A percentile compares a stretch with the other conserved stretches of the same genome.
These are phyloP conservation scores for Hygrophila difformis DNA, from an alignment of 257 asterid species.

Conservation along the genomic window DNA sequence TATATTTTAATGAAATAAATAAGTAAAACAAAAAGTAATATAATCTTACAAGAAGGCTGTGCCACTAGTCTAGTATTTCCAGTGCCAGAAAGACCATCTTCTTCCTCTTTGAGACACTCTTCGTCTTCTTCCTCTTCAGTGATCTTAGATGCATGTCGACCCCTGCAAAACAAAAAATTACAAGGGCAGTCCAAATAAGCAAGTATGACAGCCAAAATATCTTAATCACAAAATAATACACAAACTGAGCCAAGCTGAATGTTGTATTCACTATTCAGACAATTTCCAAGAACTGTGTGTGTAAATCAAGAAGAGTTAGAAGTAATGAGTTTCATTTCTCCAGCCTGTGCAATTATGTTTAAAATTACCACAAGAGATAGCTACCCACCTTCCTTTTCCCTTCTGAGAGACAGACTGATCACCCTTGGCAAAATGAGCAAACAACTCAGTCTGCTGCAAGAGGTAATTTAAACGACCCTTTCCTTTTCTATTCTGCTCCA, in stretches of 20 bases:
- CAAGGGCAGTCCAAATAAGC: neutral
- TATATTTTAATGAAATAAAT: conserved; percentile 1
- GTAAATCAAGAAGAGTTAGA: too few species aligned
- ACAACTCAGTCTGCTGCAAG: conserved; percentile 92
- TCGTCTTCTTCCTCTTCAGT: conserved; percentile 99
- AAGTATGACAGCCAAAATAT: too few species aligned
- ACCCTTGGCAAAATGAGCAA: conserved; percentile 97
- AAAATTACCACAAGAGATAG: neutral
- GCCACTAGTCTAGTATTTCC: conserved; percentile 84
- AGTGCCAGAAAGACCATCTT: conserved; percentile 58
- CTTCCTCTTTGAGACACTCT: conserved; percentile 92
- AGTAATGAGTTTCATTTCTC: too few species aligned
- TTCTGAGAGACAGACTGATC: conserved; percentile 59
- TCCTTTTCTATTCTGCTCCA: conserved; percentile 81
- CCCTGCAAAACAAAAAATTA: conserved; percentile 43
- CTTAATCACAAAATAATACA: too few species aligned
- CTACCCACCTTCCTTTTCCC: conserved; percentile 63
- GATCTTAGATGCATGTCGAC: conserved; percentile 95
- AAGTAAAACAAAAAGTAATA: conserved; percentile 7
- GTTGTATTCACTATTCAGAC: too few species aligned
- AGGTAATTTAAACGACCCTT: conserved; percentile 90
- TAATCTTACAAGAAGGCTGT: conserved; percentile 88
- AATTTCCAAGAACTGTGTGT: too few species aligned
- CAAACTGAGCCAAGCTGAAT: too few species aligned
- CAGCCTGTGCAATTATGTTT: too few species aligned